Percentiles rank a stretch among this genome's conserved stretches.
These are phyloP conservation scores for Diaporthe citri DNA, from an alignment of 2,329 filamentous ascomycete genomes.

Conservation along the genomic window DNA sequence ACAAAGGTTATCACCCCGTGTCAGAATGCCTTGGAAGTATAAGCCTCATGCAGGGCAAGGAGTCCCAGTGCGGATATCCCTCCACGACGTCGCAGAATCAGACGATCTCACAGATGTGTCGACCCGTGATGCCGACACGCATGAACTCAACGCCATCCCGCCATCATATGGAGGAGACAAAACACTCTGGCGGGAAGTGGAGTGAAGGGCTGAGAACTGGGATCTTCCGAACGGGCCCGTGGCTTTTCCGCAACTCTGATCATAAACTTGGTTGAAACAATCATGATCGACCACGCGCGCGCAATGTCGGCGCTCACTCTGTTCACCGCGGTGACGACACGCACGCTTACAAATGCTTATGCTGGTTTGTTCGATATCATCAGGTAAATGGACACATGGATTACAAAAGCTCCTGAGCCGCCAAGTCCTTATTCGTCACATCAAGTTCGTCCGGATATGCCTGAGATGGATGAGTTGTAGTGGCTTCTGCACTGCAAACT, in stretches of 20 bases:
- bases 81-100: constrained; percentile 16
- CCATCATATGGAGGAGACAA: neutral
- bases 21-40: neutral
- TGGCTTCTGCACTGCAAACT: constrained; percentile 2
- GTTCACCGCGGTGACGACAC: neutral
- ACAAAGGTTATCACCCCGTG: neutral
- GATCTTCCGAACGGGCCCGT: neutral
- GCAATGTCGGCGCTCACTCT: neutral
- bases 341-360: neutral
- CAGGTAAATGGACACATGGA: neutral
- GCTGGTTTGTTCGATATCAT: neutral
- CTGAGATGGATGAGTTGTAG: neutral
- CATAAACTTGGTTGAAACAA: constrained; percentile 23
- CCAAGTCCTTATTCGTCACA: neutral
- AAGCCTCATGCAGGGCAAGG: neutral
- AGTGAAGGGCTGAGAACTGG: constrained; percentile 3
- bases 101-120: constrained; percentile 24
- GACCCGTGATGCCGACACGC: constrained; percentile 14
- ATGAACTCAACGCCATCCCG: neutral
- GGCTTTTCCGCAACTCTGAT: neutral
- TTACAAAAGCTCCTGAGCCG: neutral
- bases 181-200: constrained; percentile 14
- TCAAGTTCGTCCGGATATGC: constrained; percentile 9
- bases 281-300: neutral
- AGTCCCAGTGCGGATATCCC: neutral